Evolutionary conservation across 352 stramenopile genomes (phyloP).

Genomic region (Phytopythium mirpurense): DNA sequence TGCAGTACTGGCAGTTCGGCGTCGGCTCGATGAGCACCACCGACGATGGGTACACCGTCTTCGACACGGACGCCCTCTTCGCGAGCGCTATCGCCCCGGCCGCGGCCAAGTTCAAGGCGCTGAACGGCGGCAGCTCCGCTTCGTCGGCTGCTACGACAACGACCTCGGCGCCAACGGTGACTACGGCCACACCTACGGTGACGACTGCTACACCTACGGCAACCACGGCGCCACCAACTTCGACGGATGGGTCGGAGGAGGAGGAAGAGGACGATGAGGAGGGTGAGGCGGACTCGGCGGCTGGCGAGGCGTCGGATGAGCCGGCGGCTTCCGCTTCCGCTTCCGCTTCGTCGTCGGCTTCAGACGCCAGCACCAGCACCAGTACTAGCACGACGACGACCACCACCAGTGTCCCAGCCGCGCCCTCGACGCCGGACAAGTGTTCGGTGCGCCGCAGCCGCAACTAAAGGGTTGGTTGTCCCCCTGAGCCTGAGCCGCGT

Average conservation of each 20-base stretch:
- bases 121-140: constrained; percentile 13
- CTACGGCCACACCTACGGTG: constrained; percentile 4
- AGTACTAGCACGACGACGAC: neutral
- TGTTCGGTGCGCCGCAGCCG: constrained; percentile 18
- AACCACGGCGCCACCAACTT: neutral
- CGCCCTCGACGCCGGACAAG: constrained; percentile 15
- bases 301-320: constrained; percentile 6
- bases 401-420: neutral
- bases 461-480: constrained; percentile 3
- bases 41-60: constrained; percentile 23
- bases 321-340: constrained; percentile 7
- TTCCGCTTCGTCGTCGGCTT: constrained; percentile 5
- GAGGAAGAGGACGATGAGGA: neutral
- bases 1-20: constrained; percentile 37
- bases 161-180: no score
- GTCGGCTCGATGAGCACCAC: constrained; percentile 21
- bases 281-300: constrained; percentile 1
- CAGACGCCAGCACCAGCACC: neutral
- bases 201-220: neutral
- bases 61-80: constrained; percentile 17
- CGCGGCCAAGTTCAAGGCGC: constrained; percentile 20
- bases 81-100: constrained; percentile 15
- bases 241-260: neutral
- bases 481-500: neutral
- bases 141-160: constrained; percentile 13